Conservation (phyloP, 108 stramenopile genomes). For the Stephanodiscus minutulus region DNA sequence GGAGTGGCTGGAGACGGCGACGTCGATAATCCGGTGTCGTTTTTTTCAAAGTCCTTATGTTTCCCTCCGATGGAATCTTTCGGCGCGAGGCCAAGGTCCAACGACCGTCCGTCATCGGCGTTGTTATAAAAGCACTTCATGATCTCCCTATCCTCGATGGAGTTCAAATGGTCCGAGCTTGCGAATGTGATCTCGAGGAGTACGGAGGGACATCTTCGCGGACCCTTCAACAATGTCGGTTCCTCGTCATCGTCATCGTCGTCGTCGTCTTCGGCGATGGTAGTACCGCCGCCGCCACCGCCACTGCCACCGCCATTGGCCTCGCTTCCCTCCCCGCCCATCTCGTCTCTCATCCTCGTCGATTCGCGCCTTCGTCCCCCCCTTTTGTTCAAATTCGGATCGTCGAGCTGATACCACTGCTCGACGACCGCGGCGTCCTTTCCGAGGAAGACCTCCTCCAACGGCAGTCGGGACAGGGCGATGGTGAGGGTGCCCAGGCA, state of each 20-base stretch:
- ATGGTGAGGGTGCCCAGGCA: conserved; percentile 68
- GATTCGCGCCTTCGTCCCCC: neutral
- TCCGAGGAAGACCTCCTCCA: conserved; percentile 44
- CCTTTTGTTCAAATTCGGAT: conserved; percentile 11
- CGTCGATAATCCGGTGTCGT: neutral
- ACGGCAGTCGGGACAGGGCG: conserved; percentile 65
- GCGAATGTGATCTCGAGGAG: conserved; percentile 77
- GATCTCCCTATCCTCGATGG: conserved; percentile 64
- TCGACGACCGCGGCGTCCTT: conserved; percentile 57
- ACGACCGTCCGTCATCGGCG: conserved; percentile 3
- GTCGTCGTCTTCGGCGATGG: neutral
- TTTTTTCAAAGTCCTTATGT: conserved; percentile 3
- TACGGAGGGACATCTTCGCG: conserved; percentile 71
- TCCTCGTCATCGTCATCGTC: conserved; percentile 15
- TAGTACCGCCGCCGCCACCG: too few relatives aligned
- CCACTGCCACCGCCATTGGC: conserved; percentile 17
- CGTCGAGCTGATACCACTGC: conserved; percentile 73
- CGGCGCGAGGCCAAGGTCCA: conserved; percentile 8
- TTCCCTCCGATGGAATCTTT: conserved; percentile 13
- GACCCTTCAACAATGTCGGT: conserved; percentile 26
- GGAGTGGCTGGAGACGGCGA: neutral
- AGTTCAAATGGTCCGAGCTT: conserved; percentile 53
- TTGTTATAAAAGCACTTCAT: conserved; percentile 30
- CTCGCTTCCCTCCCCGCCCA: neutral
- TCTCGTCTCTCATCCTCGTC: too few relatives aligned